phyloP scores from a whole-genome alignment of 352 stramenopile species.

The Halophytophthora polymorphica region DNA sequence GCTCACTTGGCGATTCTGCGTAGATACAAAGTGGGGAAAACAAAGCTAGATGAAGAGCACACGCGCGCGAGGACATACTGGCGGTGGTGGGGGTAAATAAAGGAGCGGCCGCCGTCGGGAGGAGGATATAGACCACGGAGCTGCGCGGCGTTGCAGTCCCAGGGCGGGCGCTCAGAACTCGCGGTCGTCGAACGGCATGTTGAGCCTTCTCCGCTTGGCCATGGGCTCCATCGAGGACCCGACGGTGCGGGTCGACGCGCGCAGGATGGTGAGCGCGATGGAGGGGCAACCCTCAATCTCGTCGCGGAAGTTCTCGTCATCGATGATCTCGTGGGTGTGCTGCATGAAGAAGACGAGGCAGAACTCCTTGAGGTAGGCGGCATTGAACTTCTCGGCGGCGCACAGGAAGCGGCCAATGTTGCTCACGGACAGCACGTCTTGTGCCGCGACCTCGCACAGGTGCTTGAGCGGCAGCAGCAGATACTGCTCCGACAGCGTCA shows the following conservation, averaged over 20 bases:
- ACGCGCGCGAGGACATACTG: constrained; percentile 5
- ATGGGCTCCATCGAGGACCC: constrained; percentile 35
- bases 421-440: constrained; percentile 64
- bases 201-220: constrained; percentile 70
- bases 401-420: constrained; percentile 78
- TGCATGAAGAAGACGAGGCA: constrained; percentile 78
- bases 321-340: constrained; percentile 74
- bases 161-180: constrained; percentile 67
- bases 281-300: constrained; percentile 77
- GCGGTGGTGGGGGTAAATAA: constrained; percentile 38
- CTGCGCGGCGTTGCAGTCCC: constrained; percentile 1
- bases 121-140: constrained; percentile 4
- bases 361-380: constrained; percentile 78
- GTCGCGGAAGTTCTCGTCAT: constrained; percentile 79
- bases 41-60: constrained; percentile 13
- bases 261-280: constrained; percentile 76
- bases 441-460: constrained; percentile 70
- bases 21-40: constrained; percentile 8
- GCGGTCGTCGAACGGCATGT: constrained; percentile 78
- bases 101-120: constrained; percentile 14
- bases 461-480: constrained; percentile 73
- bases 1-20: constrained; percentile 6
- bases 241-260: constrained; percentile 40
- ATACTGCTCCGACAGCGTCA: constrained; percentile 82
- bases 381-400: constrained; percentile 82